These are phyloP conservation scores for Porphyra umbilicalis DNA, from an alignment of 31 red algal species.

Conservation along the genomic window DNA sequence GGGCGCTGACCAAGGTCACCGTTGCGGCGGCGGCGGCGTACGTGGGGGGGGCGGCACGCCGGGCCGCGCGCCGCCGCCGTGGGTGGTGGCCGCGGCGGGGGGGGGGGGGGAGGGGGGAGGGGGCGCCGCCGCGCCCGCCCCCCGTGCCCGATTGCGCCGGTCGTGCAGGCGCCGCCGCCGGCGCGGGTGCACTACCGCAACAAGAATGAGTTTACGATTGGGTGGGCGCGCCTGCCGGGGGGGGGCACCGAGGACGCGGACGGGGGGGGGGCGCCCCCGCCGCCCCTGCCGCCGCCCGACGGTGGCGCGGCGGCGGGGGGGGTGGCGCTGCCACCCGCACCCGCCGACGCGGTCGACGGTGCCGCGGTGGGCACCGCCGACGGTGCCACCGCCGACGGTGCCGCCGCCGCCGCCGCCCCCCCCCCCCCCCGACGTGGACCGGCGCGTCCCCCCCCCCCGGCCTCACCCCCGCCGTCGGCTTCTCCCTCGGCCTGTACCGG, in stretches of 20 bases:
- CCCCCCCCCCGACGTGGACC: not conserved
- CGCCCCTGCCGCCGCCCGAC: too few relatives aligned
- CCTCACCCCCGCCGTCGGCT: conserved; percentile 31
- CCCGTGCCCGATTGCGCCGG: not conserved
- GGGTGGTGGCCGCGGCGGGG: not conserved
- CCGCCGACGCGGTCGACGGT: not conserved
- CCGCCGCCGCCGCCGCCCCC: too few relatives aligned
- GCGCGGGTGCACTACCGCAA: conserved; percentile 73
- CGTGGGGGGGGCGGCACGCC: not conserved
- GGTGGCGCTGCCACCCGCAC: not conserved
- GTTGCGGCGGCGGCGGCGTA: not conserved
- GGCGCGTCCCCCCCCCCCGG: not conserved
- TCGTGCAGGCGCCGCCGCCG: not conserved
- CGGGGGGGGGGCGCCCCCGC: not conserved
- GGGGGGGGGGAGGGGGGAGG: not conserved
- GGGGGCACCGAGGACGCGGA: not conserved
- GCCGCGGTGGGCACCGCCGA: not conserved
- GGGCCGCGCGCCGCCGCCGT: not conserved
- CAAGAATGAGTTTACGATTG: conserved; percentile 93
- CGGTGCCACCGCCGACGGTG: too few relatives aligned
- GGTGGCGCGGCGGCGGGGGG: not conserved
- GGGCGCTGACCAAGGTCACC: conserved; percentile 18
- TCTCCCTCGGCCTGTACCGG: conserved; percentile 63
- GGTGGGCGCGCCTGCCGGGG: conserved; percentile 14
- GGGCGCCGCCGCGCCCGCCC: not conserved